Evolutionary conservation across 176 grass and related monocot genomes (phyloP), one percentile per base, ranked within the genome.

Genomic region (Puccinellia tenuiflora): DNA sequence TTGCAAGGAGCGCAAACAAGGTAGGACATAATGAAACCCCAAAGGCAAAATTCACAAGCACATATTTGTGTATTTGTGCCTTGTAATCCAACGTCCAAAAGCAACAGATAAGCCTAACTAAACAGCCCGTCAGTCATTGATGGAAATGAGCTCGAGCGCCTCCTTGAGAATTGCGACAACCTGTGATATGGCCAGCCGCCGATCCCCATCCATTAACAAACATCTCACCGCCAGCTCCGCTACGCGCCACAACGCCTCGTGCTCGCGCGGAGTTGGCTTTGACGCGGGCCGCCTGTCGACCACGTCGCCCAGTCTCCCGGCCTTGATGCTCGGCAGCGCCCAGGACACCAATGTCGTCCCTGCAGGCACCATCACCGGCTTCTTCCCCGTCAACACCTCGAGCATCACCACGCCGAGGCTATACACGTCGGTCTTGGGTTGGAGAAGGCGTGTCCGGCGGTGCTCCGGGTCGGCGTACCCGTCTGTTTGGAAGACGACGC

Each of bases 331-430:
- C 45, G 45, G 45, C 1, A 47, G 45, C 13, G 59, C 28, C 26
- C 12, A 30, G 12, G 26, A 7, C 15, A 64, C 61, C 61, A 64
- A 4, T 15, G 1, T 64, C 61, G 0, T 5, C 13, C 43, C n/a
- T n/a, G n/a, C 42, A 45, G 10, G 4, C 5, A 1, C 9, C 4
- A 4, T 0, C 13, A 28, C 13, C 59, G 61, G 61, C 28, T 2
- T 2, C 5, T 33, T 30, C 30, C 89, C 94, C 33, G 91, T 93
- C 73, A 97, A 42, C 11, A 93, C 77, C 79, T 97, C 91, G 5
- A 97, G 91, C 71, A 89, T 9, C 62, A 93, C 82, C 21, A 97
- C 91, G 28, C 94, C 91, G 37, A 93, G 90, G 86, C 79, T 88
- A 85, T 93, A 97, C 48, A 97, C 88, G 64, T 97, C 88, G 13